Base-by-base conservation (phyloP, 2,329 filamentous ascomycete genomes). In the Diaporthe ilicicola region DNA sequence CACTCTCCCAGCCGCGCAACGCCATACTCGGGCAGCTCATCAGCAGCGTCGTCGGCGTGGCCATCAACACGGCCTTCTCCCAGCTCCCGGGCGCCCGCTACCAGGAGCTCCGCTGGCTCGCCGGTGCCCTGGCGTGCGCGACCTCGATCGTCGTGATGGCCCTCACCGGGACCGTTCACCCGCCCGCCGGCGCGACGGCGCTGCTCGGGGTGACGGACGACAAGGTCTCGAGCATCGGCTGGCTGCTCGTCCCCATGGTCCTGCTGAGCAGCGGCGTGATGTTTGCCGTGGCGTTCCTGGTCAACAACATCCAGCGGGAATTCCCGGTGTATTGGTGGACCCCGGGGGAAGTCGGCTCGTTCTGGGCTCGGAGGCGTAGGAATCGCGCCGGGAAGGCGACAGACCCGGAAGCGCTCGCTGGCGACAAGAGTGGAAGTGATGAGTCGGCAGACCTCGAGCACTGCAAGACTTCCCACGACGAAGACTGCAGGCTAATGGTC, bases 311-410 rank as follows among this genome's bases (percentile, higher is more conserved):
- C 2, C 88, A 92, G 77, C 84, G 90, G 10, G 84, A 85, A 22
- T 94, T 89, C 73, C 92, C 92, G 0, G 74, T 88, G 2, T 94
- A 93, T 78, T 94, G 92, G 92, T 93, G 89, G 89, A 87, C 88
- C 1, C 83, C 87, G 1, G 79, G 76, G 37, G 77, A 81, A 55
- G 77, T 76, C n/a, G 79, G 78, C 0, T 50, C 67, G 62, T 75
- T 75, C 19, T 76, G 75, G 75, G 27, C 55, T 7, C 19, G 67
- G 39, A 62, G 54, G 59, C 53, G 34, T 12, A 17, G 12, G 32
- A 32, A 17, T 10, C 15, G 9, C 37, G 44, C 29, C 6, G 46
- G n/a, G 34, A 22, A 48, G 2, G 17, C 19, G 6, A 7, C 42
- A 1, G 44, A 61, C 6, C 27, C 34, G 15, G 22, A 44, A n/a